Evolutionary conservation across 352 stramenopile genomes (phyloP), one percentile per base, ranked within the genome.

Genomic region (Phytophthora rubi): DNA sequence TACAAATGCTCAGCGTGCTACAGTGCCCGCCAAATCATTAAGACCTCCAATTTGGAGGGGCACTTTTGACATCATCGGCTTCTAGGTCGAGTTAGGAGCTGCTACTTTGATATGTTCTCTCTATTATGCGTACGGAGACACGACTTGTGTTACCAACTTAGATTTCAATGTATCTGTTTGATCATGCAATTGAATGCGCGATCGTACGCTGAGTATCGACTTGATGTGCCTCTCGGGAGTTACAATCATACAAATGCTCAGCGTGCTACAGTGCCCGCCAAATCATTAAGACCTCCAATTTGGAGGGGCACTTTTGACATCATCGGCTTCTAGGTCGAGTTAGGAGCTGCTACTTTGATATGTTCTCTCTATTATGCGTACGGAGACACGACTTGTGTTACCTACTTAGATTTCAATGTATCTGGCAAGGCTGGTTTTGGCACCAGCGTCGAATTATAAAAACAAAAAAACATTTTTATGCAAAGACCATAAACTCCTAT

Each of bases 61-160:
- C 42, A 48, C 16, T 48, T 48, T 48, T 21, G 6, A 12, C 32
- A n/a, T 21, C 37, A 39, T 55, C 13, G 9, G 26, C 10, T 33
- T 55, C 9, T 55, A 55, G 13, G 26, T 4, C 26, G 49, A 35
- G 9, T 37, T 55, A 35, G 23, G 49, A 55, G 6, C 6, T n/a
- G 15, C 49, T 42, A 16, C 18, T 55, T 26, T 21, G 49, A 39
- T 55, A 35, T 39, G 23, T 55, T 21, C 3, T 55, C 26, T 39
- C 10, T 55, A 35, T 55, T 37, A 12, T 28, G 10, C 1, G 23
- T 55, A 21, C 49, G 10, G 18, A 21, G 12, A 30, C 18, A 21
- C 26, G 3, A 55, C 23, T 55, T 39, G 49, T 55, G 49, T 26
- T 55, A 55, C 37, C 26, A 55, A 39, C 49, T 18, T 7, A 16